Conservation (phyloP, 2,329 filamentous ascomycete species). For the Basipetospora chlamydospora region DNA sequence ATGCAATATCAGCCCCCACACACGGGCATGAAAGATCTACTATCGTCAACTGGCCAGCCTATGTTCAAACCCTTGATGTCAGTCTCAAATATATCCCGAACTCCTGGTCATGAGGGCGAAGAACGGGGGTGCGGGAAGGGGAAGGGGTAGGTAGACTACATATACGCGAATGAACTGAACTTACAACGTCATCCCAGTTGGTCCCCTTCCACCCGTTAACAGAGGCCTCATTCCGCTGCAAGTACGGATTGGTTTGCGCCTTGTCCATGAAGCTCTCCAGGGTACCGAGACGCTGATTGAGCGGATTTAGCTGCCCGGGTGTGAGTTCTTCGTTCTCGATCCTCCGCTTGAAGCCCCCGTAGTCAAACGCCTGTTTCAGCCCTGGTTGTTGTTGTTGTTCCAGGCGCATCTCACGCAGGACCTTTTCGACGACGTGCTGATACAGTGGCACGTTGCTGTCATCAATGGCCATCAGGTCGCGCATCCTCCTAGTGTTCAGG, state of each 20-base stretch:
- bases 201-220: background rate
- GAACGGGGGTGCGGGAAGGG: too few species aligned
- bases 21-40: conserved; percentile 62
- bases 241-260: background rate
- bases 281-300: conserved; percentile 45
- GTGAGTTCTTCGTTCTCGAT: conserved; percentile 23
- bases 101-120: too few species aligned
- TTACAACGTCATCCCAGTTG: conserved; percentile 11
- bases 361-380: conserved; percentile 26
- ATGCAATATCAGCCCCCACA: conserved; percentile 50
- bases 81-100: too few species aligned
- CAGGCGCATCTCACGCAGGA: conserved; percentile 41
- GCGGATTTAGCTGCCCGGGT: conserved; percentile 32
- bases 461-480: conserved; percentile 43
- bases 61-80: too few species aligned
- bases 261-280: conserved; percentile 47
- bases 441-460: conserved; percentile 38
- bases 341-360: conserved; percentile 27
- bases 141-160: too few species aligned
- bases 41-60: conserved; percentile 21
- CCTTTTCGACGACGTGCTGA: conserved; percentile 36
- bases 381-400: conserved; percentile 26
- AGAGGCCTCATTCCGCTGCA: too few species aligned
- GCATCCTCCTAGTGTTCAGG: conserved; percentile 42
- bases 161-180: too few species aligned